These are phyloP conservation scores for Pichia insulana DNA, from an alignment of 805 yeast genomes.

Conservation along the genomic window DNA sequence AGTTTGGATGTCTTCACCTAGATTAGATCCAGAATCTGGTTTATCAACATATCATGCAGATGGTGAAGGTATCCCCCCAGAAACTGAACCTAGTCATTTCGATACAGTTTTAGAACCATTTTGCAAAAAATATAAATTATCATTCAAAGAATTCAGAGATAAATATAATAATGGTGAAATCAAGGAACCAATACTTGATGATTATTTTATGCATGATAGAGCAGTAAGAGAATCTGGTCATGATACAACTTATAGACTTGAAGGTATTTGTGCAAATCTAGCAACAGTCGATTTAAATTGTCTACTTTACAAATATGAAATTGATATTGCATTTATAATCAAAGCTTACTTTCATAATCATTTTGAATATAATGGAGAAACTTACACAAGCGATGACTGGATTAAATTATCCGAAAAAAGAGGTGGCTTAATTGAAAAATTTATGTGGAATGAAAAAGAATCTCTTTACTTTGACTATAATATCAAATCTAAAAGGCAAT, in stretches of 20 bases:
- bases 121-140: conserved; percentile 49
- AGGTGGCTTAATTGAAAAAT: conserved; percentile 47
- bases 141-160: conserved; percentile 55
- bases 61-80: conserved; percentile 94
- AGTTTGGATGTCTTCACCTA: conserved; percentile 73
- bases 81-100: conserved; percentile 88
- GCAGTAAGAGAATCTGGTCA: conserved; percentile 97
- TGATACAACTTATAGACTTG: conserved; percentile 85
- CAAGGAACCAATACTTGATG: conserved; percentile 75
- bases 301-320: conserved; percentile 80
- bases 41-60: conserved; percentile 85
- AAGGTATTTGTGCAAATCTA: conserved; percentile 79
- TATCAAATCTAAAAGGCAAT: conserved; percentile 43
- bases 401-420: conserved; percentile 44
- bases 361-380: conserved; percentile 36
- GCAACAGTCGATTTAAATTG: conserved; percentile 89
- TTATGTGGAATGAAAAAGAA: conserved; percentile 75
- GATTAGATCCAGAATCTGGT: conserved; percentile 66
- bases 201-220: conserved; percentile 81
- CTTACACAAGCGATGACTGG: conserved; percentile 50
- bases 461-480: conserved; percentile 83
- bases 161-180: conserved; percentile 61
- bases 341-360: conserved; percentile 45
- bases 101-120: conserved; percentile 60
- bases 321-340: conserved; percentile 66